Base-by-base conservation (phyloP, 495 filamentous ascomycete genomes). In the Hypoxylon subgilvum region DNA sequence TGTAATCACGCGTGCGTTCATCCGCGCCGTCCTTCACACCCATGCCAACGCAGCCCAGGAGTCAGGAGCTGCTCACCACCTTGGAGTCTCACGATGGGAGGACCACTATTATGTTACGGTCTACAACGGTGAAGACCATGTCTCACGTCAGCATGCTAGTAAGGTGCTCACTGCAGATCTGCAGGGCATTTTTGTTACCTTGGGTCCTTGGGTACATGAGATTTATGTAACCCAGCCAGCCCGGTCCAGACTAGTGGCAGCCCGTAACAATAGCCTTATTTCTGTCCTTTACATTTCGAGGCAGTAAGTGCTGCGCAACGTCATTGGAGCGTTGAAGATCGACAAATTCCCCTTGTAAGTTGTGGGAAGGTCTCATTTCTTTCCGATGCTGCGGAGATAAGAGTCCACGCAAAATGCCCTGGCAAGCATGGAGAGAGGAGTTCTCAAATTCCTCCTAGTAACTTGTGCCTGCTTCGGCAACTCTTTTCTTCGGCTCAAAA, bases 101-200 rank as follows among this genome's bases (percentile, higher is more conserved):
- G 40, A 32, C n/a, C n/a, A n/a, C n/a, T n/a, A n/a, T n/a, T n/a
- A n/a, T n/a, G n/a, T n/a, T n/a, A n/a, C n/a, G n/a, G n/a, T n/a
- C n/a, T 10, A 30, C 27, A 28, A 40, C 19, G 41, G 42, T 32
- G 39, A 53, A 39, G 39, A 18, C 42, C 36, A 38, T 45, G 48
- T 49, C 36, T 58, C 38, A 41, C 49, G 35, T 52, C n/a, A 58
- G 54, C 48, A 52, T 49, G 3, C 27, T 57, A 28, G 52, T 61
- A 68, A 65, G 52, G 61, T 68, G 66, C 66, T 66, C 58, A 68
- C 66, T 68, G 62, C 62, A 68, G 62, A 68, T 65, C 47, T 44
- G 46, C 39, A 50, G 34, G 50, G 46, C 45, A 49, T 57, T 52
- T 49, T 57, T 56, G 32, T 52, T 52, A 30, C 40, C 25, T n/a